Base-by-base conservation (phyloP, 768 basidiomycete species). In the Boletus rubroflammeus region DNA sequence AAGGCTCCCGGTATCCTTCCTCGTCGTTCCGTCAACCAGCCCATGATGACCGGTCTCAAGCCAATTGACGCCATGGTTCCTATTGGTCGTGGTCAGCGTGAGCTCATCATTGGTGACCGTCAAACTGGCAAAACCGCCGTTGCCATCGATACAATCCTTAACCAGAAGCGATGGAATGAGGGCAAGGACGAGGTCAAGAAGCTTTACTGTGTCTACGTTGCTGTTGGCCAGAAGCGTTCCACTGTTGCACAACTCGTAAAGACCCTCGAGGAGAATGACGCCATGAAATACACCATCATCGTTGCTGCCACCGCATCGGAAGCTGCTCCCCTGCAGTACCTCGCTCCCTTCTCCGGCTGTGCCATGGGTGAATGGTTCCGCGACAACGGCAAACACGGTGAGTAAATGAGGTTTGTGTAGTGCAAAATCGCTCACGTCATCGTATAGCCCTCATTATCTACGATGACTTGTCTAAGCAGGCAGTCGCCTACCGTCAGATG, bases 291-390 rank as follows among this genome's bases (percentile, higher is more conserved):
- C 81, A 84, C 94, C 53, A 96, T 99, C 79, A 93, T 99, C 64
- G 97, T 99, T 67, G 97, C 97, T 65, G 97, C 97, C 63, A 99
- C 97, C 55, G 97, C 97, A 53, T 98, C 95, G 26, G 97, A 99
- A 80, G 97, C 97, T 67, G 97, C 97, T 64, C 97, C 97, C 64
- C 83, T 99, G 53, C 97, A 99, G 73, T 99, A 98, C 79, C 90
- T 99, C 66, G 97, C 97, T 67, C 97, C 97, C 63, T 99, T 99
- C 93, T 96, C 97, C 63, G 97, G 97, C 60, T 96, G 93, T 76
- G 97, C 97, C 68, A 99, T 99, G 94, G 97, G 97, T 73, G 97
- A 99, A 79, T 99, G 96, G 96, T 99, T 99, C 97, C 91, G 93
- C 78, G 97, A 99, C 79, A 99, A 99, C 74, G 96, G 94, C 80